Evolutionary conservation across 1,284 basidiomycete species (phyloP), one percentile per base, ranked within the genome.

Genomic region (Schizophyllum amplum): DNA sequence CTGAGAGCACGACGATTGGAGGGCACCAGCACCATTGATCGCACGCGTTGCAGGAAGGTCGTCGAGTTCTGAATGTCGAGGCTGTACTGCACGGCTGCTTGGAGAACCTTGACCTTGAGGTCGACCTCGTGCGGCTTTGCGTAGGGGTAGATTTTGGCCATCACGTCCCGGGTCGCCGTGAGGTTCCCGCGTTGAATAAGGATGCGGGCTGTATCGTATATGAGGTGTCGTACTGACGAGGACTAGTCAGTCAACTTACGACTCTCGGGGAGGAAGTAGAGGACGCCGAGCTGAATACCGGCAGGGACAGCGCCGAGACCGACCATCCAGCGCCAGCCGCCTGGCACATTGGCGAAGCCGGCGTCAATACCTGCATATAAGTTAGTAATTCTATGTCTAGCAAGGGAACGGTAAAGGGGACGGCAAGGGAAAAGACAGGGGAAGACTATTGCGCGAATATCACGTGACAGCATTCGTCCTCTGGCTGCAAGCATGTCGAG

Each of bases 261-360:
- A 58, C 86, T 87, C 69, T 92, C 90, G 1, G 90, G 90, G 2
- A 92, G 74, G 67, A 87, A 83, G 55, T 79, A 72, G 53, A 92
- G 68, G 55, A 84, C 70, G 5, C 76, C 55, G 47, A 86, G 74
- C 65, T 92, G 90, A 1, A 90, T 59, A 1, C 73, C 79, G 0
- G 87, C 84, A 1, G 89, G 88, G 0, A 87, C 72, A 1, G 80
- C 79, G 17, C 87, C 86, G 0, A 91, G 72, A 1, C 87, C 89
- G 23, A 92, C 87, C 87, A 92, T 91, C 83, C 83, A 92, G 55
- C 90, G 73, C 90, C 90, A 93, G 0, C 90, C 90, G 11, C 79
- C 74, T 25, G 70, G 65, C 23, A 82, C 72, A 56, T 82, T 76
- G 55, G 79, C 81, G 63, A 93, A 92, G 0, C 79, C 84, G 9